Evolutionary conservation across 257 asterid genomes (phyloP), one percentile per base, ranked within the genome.

Genomic region (Solanum raphanifolium): DNA sequence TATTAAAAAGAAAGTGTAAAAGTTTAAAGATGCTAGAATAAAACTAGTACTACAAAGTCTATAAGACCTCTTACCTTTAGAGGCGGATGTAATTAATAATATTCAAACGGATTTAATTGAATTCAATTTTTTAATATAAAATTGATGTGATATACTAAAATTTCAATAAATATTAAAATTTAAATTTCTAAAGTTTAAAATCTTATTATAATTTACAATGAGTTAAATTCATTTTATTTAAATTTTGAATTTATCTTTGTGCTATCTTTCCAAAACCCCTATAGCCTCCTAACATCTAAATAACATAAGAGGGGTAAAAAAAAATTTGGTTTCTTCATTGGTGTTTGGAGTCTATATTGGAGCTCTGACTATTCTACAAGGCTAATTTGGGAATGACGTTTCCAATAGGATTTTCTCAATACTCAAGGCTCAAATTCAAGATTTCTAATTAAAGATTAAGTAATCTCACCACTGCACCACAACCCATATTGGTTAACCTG

Each of bases 331-430:
- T 52, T 52, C 7, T 52, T 0, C 3, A 1, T 52, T 1, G 62
- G 3, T 52, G 23, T 52, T 2, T 0, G 4, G 0, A 52, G 4
- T 16, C 1, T 52, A 52, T 52, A 52, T 16, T 5, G 1, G 0
- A 52, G 1, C 3, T 16, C 1, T 9, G 21, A 52, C 3, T 16
- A 16, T 1, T 46, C 0, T 52, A 52, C 1, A 6, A 0, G 23
- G 3, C 3, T 3, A 52, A 16, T 52, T 6, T 16, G 0, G 0
- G 0, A 2, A 16, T 52, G 9, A 52, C 4, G 0, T 0, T 16
- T 52, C 0, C 62, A 16, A 52, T 0, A 52, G 0, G 3, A 52
- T 1, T 52, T 52, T 52, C 0, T 5, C 0, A 5, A 16, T 52
- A 52, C 0, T 52, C 0, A 52, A 6, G 3, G 1, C 4, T 52